A percentile compares a stretch with the other conserved stretches of the same genome.
phyloP scores from a whole-genome alignment of 306 rosid genomes.

The Prunus dulcis region DNA sequence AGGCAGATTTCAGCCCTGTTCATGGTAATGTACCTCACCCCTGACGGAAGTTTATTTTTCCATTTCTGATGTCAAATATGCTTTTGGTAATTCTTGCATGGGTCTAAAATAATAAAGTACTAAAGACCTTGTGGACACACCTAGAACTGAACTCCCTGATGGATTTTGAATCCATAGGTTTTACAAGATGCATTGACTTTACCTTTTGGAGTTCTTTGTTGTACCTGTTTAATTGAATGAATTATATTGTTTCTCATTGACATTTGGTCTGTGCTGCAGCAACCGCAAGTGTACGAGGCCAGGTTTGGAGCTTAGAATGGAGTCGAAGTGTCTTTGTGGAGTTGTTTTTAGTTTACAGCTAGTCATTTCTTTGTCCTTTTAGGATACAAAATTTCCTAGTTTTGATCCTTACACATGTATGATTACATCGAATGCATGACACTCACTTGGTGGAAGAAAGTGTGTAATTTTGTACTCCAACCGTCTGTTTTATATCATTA shows the following conservation, averaged over 20 bases:
- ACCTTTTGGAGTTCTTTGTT: neutral
- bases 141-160: neutral
- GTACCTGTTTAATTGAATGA: neutral
- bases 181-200: neutral
- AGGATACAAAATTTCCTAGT: slow-evolving; percentile 1
- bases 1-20: slow-evolving; percentile 73
- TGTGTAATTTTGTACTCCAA: neutral
- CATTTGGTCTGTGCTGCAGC: slow-evolving; percentile 51
- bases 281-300: slow-evolving; percentile 73
- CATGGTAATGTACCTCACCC: slow-evolving; percentile 54
- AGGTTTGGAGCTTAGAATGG: slow-evolving; percentile 58
- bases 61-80: neutral
- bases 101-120: neutral
- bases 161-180: neutral
- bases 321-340: neutral
- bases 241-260: neutral
- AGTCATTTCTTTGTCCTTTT: neutral
- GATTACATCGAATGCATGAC: neutral
- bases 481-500: neutral
- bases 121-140: neutral
- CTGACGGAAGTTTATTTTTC: neutral
- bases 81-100: neutral
- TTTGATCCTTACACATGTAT: neutral
- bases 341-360: neutral
- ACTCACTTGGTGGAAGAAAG: neutral